Evolutionary conservation across 805 yeast species (phyloP), one percentile per base, ranked within the genome.

Genomic region (Pichia membranifaciens): DNA sequence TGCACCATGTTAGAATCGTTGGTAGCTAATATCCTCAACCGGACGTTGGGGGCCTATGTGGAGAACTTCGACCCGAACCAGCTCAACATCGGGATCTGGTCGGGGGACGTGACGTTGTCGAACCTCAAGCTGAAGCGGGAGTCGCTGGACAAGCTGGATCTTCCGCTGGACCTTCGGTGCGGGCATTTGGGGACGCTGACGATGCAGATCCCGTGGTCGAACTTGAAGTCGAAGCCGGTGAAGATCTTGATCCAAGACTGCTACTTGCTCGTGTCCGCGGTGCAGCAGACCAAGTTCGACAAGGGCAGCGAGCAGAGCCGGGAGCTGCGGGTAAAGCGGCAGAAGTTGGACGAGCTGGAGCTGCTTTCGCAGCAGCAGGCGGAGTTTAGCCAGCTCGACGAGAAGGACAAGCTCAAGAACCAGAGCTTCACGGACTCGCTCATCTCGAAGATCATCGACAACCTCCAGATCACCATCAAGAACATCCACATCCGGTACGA

Each of bases 61-160:
- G 96, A 95, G 67, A 87, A 95, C 66, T 93, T 93, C 65, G 99
- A 93, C 68, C 89, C 98, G 16, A 87, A 86, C 55, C 96, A 93
- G 60, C 70, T 93, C 58, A 90, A 93, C 57, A 90, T 93, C 47
- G 99, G 98, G 5, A 89, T 93, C 31, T 90, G 98, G 96, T 80
- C 89, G 58, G 99, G 99, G 33, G 98, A 93, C 70, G 98, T 90
- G 28, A 87, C 87, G 61, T 71, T 93, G 46, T 75, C 74, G 52
- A 82, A 90, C 61, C 74, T 95, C 51, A 76, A 82, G 41, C 71
- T 93, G 50, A 88, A 87, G 66, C 84, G 85, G 51, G 97, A 90
- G 69, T 88, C 96, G 3, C 71, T 93, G 41, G 99, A 95, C 65
- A 77, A 84, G 56, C 75, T 93, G 53, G 79, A 85, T 52, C 67